These are phyloP conservation scores for Dalbergia cultrata DNA, from an alignment of 306 rosid species.

Conservation along the genomic window DNA sequence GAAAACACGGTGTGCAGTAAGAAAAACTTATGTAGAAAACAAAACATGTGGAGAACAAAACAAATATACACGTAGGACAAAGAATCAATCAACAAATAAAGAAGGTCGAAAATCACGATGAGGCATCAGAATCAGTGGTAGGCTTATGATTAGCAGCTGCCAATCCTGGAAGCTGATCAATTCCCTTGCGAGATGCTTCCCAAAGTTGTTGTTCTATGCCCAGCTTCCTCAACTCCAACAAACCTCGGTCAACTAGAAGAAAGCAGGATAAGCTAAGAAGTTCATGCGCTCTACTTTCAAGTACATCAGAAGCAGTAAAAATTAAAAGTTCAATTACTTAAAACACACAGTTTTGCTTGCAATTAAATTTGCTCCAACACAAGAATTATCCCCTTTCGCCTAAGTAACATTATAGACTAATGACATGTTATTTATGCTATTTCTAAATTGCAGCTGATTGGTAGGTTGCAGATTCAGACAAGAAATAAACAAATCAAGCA, in stretches of 20 bases:
- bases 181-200: slow-evolving; percentile 97
- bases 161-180: slow-evolving; percentile 63
- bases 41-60: slow-evolving; percentile 38
- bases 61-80: slow-evolving; percentile 41
- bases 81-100: slow-evolving; percentile 45
- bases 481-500: slow-evolving; percentile 2
- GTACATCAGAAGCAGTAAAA: slow-evolving; percentile 24
- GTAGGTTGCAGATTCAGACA: slow-evolving; percentile 14
- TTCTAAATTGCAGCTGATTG: slow-evolving; percentile 4
- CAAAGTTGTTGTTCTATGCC: slow-evolving; percentile 94
- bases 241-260: slow-evolving; percentile 86
- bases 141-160: slow-evolving; percentile 63
- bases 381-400: background rate
- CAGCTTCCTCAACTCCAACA: slow-evolving; percentile 89
- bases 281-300: slow-evolving; percentile 34
- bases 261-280: slow-evolving; percentile 35
- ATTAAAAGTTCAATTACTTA: slow-evolving; percentile 5
- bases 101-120: slow-evolving; percentile 46
- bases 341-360: background rate
- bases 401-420: background rate
- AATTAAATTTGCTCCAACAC: slow-evolving; percentile 9
- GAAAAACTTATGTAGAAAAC: slow-evolving; percentile 34
- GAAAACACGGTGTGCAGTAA: slow-evolving; percentile 36
- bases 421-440: slow-evolving; percentile 1
- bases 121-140: slow-evolving; percentile 62